Percentiles rank a stretch among this genome's conserved stretches.
Conservation (phyloP, 208 protist species). For the Leishmania arabica region DNA sequence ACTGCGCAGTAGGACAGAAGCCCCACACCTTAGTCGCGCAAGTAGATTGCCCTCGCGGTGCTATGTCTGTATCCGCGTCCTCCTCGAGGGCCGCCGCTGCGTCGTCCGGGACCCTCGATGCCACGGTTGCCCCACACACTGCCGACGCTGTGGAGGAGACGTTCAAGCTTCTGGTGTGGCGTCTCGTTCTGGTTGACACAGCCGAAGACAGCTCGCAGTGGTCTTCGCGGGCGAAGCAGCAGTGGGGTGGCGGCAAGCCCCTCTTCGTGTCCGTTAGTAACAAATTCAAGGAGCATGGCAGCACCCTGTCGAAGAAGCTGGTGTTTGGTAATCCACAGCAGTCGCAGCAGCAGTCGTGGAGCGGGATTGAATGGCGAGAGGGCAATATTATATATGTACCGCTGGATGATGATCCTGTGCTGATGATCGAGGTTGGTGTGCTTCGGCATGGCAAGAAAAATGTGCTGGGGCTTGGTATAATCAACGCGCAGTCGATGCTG, state of each 20-base stretch:
- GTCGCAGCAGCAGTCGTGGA: constrained; percentile 48
- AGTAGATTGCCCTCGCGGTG: not conserved
- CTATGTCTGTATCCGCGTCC: constrained; percentile 4
- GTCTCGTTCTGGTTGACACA: constrained; percentile 83
- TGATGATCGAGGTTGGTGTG: constrained; percentile 75
- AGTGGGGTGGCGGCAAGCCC: constrained; percentile 74
- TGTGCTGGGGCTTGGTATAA: constrained; percentile 64
- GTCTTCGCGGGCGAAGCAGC: constrained; percentile 53
- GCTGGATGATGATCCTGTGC: constrained; percentile 58
- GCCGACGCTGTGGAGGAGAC: constrained; percentile 18
- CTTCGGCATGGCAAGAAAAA: constrained; percentile 37
- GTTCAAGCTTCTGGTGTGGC: constrained; percentile 58
- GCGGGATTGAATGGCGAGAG: constrained; percentile 46
- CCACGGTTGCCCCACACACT: not conserved
- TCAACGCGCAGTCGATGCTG: constrained; percentile 74
- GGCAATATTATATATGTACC: constrained; percentile 50
- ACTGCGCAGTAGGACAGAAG: not conserved
- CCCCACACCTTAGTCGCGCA: not conserved
- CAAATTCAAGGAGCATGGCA: constrained; percentile 48
- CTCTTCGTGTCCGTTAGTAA: constrained; percentile 65
- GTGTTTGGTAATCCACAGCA: constrained; percentile 35
- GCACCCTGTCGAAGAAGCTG: constrained; percentile 54
- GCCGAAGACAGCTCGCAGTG: constrained; percentile 75
- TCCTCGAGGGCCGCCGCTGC: constrained; percentile 14
- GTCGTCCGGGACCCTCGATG: not conserved